A percentile compares a stretch with the other conserved stretches of the same genome.
These are phyloP conservation scores for Arthrobotrys iridis DNA, from an alignment of 2,329 filamentous ascomycete species.

Conservation along the genomic window DNA sequence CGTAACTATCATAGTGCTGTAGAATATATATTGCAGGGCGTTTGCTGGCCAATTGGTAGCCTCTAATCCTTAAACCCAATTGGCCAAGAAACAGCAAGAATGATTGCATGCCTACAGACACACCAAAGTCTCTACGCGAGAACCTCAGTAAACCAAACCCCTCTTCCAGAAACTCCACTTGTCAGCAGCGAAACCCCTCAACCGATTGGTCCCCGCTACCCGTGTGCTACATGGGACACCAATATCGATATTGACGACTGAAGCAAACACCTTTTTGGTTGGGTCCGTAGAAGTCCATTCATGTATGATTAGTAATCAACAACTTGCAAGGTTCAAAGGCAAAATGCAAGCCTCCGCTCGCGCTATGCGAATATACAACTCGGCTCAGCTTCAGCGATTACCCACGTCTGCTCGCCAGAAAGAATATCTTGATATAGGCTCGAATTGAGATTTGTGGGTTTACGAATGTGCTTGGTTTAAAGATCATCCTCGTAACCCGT, in stretches of 20 bases:
- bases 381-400: background rate
- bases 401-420: no score
- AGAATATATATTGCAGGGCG: no score
- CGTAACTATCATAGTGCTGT: no score
- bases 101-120: background rate
- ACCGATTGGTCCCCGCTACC: conserved; percentile 1
- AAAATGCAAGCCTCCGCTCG: background rate
- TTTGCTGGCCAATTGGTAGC: no score
- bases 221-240: background rate
- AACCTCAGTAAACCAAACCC: background rate
- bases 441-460: no score
- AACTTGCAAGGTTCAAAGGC: background rate
- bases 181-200: background rate
- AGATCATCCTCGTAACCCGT: no score
- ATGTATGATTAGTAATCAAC: conserved; percentile 8
- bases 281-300: background rate
- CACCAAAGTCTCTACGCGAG: background rate
- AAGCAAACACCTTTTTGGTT: background rate
- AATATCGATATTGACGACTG: background rate
- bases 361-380: background rate
- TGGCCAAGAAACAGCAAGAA: background rate
- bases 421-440: no score
- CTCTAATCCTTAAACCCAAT: no score
- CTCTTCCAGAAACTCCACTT: background rate
- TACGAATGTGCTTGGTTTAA: no score